Evolutionary conservation across 2,329 filamentous ascomycete genomes (phyloP).

Genomic region (Knoxdaviesia proteae): DNA sequence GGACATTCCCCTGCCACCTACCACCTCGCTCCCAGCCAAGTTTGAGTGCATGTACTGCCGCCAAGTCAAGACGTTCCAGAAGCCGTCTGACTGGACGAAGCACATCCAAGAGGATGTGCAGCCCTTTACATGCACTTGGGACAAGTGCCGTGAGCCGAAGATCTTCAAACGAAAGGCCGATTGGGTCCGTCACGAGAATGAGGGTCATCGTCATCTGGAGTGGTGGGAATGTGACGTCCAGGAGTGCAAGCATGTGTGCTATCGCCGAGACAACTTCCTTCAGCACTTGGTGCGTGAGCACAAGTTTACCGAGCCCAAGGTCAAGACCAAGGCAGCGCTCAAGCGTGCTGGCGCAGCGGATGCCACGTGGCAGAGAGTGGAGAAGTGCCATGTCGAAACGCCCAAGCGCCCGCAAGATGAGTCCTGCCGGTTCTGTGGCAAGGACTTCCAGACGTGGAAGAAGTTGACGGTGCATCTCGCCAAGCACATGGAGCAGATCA

Average conservation of each 20-base stretch:
- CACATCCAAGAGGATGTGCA: slow-evolving; percentile 88
- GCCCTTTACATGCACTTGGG: slow-evolving; percentile 83
- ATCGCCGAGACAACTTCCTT: slow-evolving; percentile 77
- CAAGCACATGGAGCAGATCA: slow-evolving; percentile 86
- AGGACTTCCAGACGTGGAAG: slow-evolving; percentile 68
- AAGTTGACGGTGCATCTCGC: slow-evolving; percentile 84
- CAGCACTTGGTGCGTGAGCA: slow-evolving; percentile 85
- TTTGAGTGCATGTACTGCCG: slow-evolving; percentile 85
- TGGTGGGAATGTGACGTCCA: slow-evolving; percentile 75
- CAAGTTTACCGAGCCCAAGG: slow-evolving; percentile 63
- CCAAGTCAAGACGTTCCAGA: slow-evolving; percentile 63
- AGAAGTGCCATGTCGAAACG: slow-evolving; percentile 56
- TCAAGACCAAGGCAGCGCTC: slow-evolving; percentile 50
- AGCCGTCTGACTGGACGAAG: slow-evolving; percentile 93
- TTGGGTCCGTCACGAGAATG: slow-evolving; percentile 88
- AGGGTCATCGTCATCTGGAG: slow-evolving; percentile 72
- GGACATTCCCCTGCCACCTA: slow-evolving; percentile 67
- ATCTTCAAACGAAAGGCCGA: slow-evolving; percentile 92
- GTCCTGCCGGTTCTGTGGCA: slow-evolving; percentile 73
- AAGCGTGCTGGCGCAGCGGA: slow-evolving; percentile 37
- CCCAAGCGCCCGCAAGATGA: slow-evolving; percentile 46
- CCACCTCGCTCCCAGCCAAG: slow-evolving; percentile 55
- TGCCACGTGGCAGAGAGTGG: slow-evolving; percentile 56
- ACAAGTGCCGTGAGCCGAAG: slow-evolving; percentile 62
- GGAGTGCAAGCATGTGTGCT: slow-evolving; percentile 67